These are phyloP conservation scores for Pseudogymnoascus pannorum DNA, from an alignment of 2,329 filamentous ascomycete species.

Conservation along the genomic window DNA sequence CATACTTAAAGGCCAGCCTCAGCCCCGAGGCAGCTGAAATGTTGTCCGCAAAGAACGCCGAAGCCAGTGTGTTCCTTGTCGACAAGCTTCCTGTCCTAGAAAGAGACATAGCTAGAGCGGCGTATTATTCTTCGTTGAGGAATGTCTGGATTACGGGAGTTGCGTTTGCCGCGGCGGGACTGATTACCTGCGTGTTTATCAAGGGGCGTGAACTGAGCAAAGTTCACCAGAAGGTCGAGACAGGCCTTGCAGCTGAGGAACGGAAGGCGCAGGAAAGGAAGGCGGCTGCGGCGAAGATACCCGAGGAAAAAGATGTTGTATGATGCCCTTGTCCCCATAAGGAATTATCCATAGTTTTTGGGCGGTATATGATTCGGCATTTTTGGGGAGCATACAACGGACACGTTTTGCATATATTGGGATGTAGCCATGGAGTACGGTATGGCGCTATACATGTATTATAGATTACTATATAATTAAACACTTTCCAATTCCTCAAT, in stretches of 20 bases:
- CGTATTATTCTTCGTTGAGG: constrained; percentile 20
- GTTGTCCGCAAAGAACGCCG: constrained; percentile 24
- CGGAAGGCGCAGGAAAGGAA: constrained; percentile 17
- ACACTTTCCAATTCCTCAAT: neutral
- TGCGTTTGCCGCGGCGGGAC: constrained; percentile 24
- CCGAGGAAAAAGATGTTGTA: constrained; percentile 12
- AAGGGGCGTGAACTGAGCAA: constrained; percentile 37
- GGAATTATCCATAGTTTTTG: neutral
- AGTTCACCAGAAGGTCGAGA: constrained; percentile 45
- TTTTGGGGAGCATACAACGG: neutral
- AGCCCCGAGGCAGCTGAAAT: constrained; percentile 19
- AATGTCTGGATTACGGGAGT: constrained; percentile 29
- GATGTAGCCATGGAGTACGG: neutral
- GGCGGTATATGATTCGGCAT: neutral
- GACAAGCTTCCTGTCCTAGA: constrained; percentile 17
- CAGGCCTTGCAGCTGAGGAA: constrained; percentile 30
- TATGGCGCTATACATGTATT: too few species aligned
- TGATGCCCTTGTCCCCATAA: neutral
- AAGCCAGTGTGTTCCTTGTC: constrained; percentile 23
- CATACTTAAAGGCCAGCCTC: constrained; percentile 17
- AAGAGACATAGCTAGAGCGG: constrained; percentile 19
- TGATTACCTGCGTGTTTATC: constrained; percentile 39
- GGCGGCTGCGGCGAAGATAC: constrained; percentile 6
- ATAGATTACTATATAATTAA: neutral
- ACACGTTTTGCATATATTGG: neutral